phyloP scores from a whole-genome alignment of 2,329 filamentous ascomycete genomes.

The Colletotrichum sp. region DNA sequence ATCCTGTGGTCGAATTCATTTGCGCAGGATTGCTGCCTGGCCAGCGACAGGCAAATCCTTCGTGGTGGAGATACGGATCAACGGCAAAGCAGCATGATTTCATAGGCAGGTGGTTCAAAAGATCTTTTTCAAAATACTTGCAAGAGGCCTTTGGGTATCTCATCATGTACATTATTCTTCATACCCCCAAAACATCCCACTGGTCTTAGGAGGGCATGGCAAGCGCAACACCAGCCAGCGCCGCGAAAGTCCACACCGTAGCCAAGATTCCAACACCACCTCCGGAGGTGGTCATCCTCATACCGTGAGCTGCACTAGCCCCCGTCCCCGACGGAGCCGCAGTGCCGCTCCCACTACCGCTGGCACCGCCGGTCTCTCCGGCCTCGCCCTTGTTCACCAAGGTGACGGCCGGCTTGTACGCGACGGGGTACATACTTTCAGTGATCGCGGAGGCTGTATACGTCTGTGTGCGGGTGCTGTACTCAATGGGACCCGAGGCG shows the following conservation, averaged over 20 bases:
- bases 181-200: not conserved
- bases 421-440: not conserved
- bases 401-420: not conserved
- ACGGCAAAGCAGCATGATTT: rapidly evolving
- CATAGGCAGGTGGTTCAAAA: not conserved
- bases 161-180: not conserved
- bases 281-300: not conserved
- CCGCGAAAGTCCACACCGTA: not conserved
- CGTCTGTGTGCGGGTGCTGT: not conserved
- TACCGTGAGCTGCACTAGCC: not conserved
- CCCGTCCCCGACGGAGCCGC: not conserved
- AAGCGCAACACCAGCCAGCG: not conserved
- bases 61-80: not conserved
- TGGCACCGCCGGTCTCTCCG: not conserved
- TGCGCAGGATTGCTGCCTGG: rapidly evolving
- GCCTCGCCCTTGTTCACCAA: not conserved
- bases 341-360: not conserved
- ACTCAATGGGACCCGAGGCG: not conserved
- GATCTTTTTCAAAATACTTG: not conserved
- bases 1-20: rapidly evolving
- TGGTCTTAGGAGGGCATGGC: not conserved
- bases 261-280: not conserved
- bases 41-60: not conserved
- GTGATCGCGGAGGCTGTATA: rapidly evolving
- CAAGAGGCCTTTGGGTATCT: not conserved